Conservation (phyloP, 1,284 basidiomycete genomes). For the Rugosomyces carneus region DNA sequence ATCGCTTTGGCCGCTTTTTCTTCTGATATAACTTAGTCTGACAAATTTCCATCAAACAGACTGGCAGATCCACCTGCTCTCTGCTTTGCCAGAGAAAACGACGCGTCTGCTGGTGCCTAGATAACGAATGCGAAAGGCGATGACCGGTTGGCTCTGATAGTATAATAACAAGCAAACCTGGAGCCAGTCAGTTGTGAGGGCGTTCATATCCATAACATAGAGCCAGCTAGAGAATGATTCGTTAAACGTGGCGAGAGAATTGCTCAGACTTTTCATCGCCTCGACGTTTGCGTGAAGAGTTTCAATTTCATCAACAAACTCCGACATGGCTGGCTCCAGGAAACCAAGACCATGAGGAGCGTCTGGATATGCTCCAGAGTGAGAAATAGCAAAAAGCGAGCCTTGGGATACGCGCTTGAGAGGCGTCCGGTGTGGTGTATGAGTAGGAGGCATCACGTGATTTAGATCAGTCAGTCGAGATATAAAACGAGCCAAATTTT, state of each 20-base stretch:
- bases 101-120: constrained; percentile 60
- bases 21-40: constrained; percentile 30
- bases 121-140: neutral
- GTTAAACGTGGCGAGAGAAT: constrained; percentile 81
- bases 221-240: constrained; percentile 91
- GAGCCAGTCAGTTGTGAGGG: constrained; percentile 87
- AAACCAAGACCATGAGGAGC: constrained; percentile 84
- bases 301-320: constrained; percentile 85
- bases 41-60: neutral
- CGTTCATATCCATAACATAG: constrained; percentile 92
- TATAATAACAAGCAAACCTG: constrained; percentile 46
- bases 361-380: constrained; percentile 61
- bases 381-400: constrained; percentile 79
- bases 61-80: constrained; percentile 44
- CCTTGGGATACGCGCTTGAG: constrained; percentile 88
- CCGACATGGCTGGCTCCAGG: constrained; percentile 76
- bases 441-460: constrained; percentile 18
- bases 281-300: constrained; percentile 73
- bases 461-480: neutral
- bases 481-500: constrained; percentile 14
- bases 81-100: constrained; percentile 50
- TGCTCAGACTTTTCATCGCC: constrained; percentile 64
- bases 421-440: constrained; percentile 47
- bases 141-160: neutral
- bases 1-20: constrained; percentile 40